phyloP scores from a whole-genome alignment of 805 yeast species.

The Candida multigemmis region DNA sequence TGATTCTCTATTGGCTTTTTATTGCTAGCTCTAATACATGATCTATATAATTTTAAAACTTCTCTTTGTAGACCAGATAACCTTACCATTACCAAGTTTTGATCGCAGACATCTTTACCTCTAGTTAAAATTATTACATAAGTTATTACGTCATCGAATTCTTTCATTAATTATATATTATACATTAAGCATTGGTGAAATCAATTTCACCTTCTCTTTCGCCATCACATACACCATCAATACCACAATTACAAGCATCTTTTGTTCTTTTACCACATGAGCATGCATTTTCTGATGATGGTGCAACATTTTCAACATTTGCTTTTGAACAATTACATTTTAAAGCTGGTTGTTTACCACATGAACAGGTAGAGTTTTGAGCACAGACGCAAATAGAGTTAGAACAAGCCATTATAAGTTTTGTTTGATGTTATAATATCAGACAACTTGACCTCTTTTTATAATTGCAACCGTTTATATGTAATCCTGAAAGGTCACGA shows the following conservation, averaged over 20 bases:
- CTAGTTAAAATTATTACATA: no score
- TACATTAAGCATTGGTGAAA: no score
- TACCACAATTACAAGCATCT: constrained; percentile 48
- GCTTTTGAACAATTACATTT: constrained; percentile 48
- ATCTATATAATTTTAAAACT: constrained; percentile 41
- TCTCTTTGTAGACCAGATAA: constrained; percentile 36
- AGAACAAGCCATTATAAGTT: constrained; percentile 21
- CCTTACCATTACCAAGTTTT: constrained; percentile 26
- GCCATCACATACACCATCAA: constrained; percentile 24
- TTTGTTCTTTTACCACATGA: constrained; percentile 52
- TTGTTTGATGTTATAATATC: no score
- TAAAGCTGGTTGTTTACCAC: constrained; percentile 52
- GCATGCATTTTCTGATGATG: constrained; percentile 36
- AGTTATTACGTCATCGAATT: no score
- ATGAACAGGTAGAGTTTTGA: constrained; percentile 53
- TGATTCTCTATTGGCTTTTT: constrained; percentile 42
- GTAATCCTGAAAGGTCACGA: no score
- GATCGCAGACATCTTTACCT: no score
- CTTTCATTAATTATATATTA: no score
- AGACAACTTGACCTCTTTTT: no score
- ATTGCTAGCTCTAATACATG: constrained; percentile 35
- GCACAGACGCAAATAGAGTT: constrained; percentile 49
- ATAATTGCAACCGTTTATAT: no score
- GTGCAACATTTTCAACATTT: constrained; percentile 38
- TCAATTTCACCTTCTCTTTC: constrained; percentile 51